Base-by-base conservation (phyloP, 257 asterid genomes). In the Dorcoceras hygrometricum region DNA sequence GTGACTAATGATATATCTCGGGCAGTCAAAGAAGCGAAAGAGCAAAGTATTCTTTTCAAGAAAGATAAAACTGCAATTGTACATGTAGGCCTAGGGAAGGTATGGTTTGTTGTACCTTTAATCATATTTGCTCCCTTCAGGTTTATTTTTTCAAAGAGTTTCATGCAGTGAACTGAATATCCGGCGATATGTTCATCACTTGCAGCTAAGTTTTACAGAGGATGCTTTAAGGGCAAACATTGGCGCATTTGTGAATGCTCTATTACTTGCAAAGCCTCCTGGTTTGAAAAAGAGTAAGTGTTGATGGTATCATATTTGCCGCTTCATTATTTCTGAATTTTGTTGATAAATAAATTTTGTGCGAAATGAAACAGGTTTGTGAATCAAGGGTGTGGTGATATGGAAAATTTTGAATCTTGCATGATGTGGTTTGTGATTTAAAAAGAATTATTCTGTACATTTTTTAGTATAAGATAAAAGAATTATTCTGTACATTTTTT, bases 41-140 rank as follows among this genome's bases (percentile, higher is more conserved):
- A 74, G 75, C 86, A 71, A 66, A 79, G 89, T 55, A 81, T 90
- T 71, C 82, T 77, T 63, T 93, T 90, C 85, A 87, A 87, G 77
- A 93, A 93, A 76, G 99, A 93, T 68, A 93, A 90, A 86, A 86
- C 95, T 75, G 99, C 99, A 74, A 90, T 93, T 65, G 97, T 90
- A 74, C 99, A 93, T 71, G 95, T 83, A 43, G 95, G 95, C 58
- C 80, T 93, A n/a, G 99, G 99, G 76, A 90, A 93, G 99, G 99
- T 93, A 73, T 67, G 55, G 26, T 61, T 56, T 20, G 46, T 51
- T 73, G 26, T 54, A 23, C 20, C 69, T 20, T 8, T 73, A 72
- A 70, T 32, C 23, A 20, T 36, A 23, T 63, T 66, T 57, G 19
- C 43, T 24, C 63, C 29, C 36, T 7, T 10, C 24, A 6, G 20